Evolutionary conservation across 441 rosid species (phyloP), one percentile per base, ranked within the genome.

Genomic region (Francoa sonchifolia): DNA sequence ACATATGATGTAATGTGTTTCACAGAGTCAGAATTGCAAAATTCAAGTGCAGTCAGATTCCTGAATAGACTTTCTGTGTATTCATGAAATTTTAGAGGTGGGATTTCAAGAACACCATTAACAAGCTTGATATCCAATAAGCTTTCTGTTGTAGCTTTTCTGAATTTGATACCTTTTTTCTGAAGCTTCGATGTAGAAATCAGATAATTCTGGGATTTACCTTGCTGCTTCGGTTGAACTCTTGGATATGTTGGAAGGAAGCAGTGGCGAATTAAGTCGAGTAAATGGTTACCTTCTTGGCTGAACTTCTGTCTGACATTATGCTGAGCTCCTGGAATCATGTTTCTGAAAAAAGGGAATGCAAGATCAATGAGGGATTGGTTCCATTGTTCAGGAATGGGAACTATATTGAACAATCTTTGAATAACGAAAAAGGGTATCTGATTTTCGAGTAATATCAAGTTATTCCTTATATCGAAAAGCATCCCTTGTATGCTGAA

Each of bases 341-440:
- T 60, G n/a, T 38, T 59, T 49, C n/a, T 61, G 39, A 77, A 74
- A 56, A 74, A 71, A 15, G 51, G 58, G 30, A 69, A 69, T 9
- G 71, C 67, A 2, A 74, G 71, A 30, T 65, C 71, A 0, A 69
- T 34, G 7, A 77, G 58, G 3, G 74, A 37, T 8, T n/a, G 19
- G 1, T 5, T 50, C 19, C 71, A 65, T 13, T 67, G 67, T 5
- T 44, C 32, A 0, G 76, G 63, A 14, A 65, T 31, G 1, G 71
- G 71, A 1, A 58, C 63, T 1, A 67, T 52, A 33, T 65, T 54
- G 15, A 65, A 72, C 19, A 77, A 9, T 7, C 67, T 18, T 33
- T 65, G 71, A 35, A 77, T 67, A 47, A 77, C 16, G 42, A 71
- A 71, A n/a, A 71, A 27, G 0, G 86, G 86, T 9, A 77, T 67